Conservation (phyloP, 495 filamentous ascomycete species). For the Trichoderma gamsii region DNA sequence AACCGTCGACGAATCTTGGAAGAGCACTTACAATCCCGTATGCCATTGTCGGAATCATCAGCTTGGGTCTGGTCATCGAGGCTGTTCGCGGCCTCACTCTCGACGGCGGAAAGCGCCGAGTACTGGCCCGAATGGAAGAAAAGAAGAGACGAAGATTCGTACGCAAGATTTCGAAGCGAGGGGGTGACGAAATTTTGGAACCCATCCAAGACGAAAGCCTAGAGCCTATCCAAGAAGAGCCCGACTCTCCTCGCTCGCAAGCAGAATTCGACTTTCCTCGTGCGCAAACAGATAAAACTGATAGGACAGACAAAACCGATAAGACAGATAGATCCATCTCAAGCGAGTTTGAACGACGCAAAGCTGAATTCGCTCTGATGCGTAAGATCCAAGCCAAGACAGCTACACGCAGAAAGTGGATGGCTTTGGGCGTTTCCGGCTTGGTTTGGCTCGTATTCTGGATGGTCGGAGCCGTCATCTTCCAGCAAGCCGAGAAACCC, state of each 20-base stretch:
- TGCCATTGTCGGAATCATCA: slow-evolving; percentile 72
- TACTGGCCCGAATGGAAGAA: slow-evolving; percentile 63
- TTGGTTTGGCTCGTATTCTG: slow-evolving; percentile 66
- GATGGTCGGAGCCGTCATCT: slow-evolving; percentile 72
- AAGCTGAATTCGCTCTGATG: slow-evolving; percentile 80
- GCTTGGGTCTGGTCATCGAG: slow-evolving; percentile 76
- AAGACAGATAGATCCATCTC: slow-evolving; percentile 20
- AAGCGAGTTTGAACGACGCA: slow-evolving; percentile 53
- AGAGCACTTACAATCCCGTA: slow-evolving; percentile 71
- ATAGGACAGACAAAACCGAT: too few relatives aligned
- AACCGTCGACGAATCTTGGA: slow-evolving; percentile 50
- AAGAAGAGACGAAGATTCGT: slow-evolving; percentile 57
- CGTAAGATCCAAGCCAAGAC: slow-evolving; percentile 66
- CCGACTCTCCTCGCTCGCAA: too few relatives aligned
- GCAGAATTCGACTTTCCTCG: slow-evolving; percentile 16
- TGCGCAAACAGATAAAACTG: background rate
- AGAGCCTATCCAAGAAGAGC: slow-evolving; percentile 38
- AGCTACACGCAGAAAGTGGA: slow-evolving; percentile 59
- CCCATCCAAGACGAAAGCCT: slow-evolving; percentile 45
- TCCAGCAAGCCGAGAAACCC: slow-evolving; percentile 41
- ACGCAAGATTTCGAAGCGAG: slow-evolving; percentile 42
- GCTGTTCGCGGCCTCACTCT: slow-evolving; percentile 76
- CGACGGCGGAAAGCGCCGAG: slow-evolving; percentile 65
- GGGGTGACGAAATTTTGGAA: slow-evolving; percentile 43
- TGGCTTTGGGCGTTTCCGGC: slow-evolving; percentile 56